phyloP scores from a whole-genome alignment of 805 yeast species.

The Saccharomycopsis synnaedendra region DNA sequence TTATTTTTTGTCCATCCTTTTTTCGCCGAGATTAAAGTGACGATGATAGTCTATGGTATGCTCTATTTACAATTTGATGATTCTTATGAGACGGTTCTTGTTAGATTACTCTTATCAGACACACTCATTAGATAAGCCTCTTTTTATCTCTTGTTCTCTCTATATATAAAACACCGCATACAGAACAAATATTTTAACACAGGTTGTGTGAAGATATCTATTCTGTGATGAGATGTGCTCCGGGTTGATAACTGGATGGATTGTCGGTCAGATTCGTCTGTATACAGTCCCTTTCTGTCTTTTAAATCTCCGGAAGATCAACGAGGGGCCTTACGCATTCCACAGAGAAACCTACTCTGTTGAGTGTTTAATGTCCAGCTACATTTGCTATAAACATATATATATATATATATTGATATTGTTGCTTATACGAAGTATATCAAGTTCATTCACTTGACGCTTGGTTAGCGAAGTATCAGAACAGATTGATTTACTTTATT shows the following conservation, averaged over 20 bases:
- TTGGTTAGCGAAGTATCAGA: background rate
- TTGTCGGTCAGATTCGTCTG: constrained; percentile 15
- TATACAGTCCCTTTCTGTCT: constrained; percentile 16
- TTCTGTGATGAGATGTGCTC: background rate
- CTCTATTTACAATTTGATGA: background rate
- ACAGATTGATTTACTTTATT: background rate
- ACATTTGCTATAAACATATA: constrained; percentile 3
- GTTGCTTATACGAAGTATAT: no score
- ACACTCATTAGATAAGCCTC: background rate
- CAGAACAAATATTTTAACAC: no score
- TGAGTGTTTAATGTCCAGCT: constrained; percentile 12
- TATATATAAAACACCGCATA: background rate
- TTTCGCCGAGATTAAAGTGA: no score
- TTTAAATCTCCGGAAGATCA: constrained; percentile 17
- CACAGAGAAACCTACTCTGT: constrained; percentile 4
- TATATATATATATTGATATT: no score
- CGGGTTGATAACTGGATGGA: constrained; percentile 17
- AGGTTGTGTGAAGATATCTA: background rate
- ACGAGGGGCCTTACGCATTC: constrained; percentile 13
- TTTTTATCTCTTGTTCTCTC: background rate
- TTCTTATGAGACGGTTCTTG: no score
- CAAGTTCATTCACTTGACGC: no score
- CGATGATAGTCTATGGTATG: no score
- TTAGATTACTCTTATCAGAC: no score
- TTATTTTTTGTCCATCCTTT: no score